A percentile compares a stretch with the other conserved stretches of the same genome.
Conservation (phyloP, 352 stramenopile species). For the Phytopythium delawarense region DNA sequence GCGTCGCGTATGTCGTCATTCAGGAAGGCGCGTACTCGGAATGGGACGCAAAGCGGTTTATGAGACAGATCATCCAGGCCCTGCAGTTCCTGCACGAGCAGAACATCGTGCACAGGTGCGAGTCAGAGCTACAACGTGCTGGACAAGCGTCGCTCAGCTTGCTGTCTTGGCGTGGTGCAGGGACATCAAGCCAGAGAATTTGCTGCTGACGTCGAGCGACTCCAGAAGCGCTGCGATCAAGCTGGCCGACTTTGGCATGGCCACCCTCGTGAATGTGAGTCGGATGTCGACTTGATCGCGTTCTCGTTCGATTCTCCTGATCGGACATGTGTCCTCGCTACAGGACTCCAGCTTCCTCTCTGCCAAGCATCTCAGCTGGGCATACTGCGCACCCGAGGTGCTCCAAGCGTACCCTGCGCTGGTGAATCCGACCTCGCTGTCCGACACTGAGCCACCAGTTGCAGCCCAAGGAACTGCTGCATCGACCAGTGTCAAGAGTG, state of each 20-base stretch:
- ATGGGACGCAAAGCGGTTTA: slow-evolving; percentile 53
- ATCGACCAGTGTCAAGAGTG: slow-evolving; percentile 28
- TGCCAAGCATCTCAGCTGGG: slow-evolving; percentile 47
- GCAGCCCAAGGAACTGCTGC: slow-evolving; percentile 11
- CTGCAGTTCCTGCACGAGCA: slow-evolving; percentile 65
- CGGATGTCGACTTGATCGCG: background rate
- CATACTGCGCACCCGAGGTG: slow-evolving; percentile 67
- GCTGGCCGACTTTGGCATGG: slow-evolving; percentile 81
- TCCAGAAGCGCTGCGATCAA: slow-evolving; percentile 68
- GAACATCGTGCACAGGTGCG: slow-evolving; percentile 63
- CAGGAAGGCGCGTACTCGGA: slow-evolving; percentile 73
- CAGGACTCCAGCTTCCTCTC: slow-evolving; percentile 41
- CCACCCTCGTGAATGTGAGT: slow-evolving; percentile 47
- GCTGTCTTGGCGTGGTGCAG: slow-evolving; percentile 20
- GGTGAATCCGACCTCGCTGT: background rate
- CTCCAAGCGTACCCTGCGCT: slow-evolving; percentile 19
- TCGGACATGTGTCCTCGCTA: background rate
- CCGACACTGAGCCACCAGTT: slow-evolving; percentile 2
- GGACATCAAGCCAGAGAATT: slow-evolving; percentile 84
- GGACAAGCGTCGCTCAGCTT: background rate
- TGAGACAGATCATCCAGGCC: slow-evolving; percentile 44
- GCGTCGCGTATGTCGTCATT: background rate
- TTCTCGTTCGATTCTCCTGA: background rate
- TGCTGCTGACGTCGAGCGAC: slow-evolving; percentile 73
- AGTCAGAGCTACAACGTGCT: slow-evolving; percentile 14